phyloP scores from a whole-genome alignment of 1,139 yeast genomes.

The Wickerhamomyces sp. region DNA sequence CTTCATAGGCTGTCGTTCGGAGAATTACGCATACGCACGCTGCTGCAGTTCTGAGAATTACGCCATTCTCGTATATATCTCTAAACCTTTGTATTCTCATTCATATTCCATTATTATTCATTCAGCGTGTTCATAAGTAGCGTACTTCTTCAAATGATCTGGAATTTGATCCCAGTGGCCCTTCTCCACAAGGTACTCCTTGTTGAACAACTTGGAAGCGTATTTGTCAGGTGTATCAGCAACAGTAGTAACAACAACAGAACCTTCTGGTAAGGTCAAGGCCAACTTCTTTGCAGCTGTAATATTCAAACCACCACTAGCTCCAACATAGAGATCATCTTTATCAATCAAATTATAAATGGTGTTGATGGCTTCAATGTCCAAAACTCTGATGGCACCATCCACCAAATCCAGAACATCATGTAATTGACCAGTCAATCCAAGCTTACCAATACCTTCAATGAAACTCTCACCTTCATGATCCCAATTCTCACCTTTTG shows the following conservation, averaged over 20 bases:
- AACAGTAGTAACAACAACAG: slow-evolving; percentile 20
- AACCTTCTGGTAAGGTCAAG: slow-evolving; percentile 17
- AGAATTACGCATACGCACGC: too few species aligned
- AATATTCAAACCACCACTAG: slow-evolving; percentile 18
- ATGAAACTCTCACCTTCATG: slow-evolving; percentile 20
- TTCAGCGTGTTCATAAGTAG: slow-evolving; percentile 3
- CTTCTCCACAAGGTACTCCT: slow-evolving; percentile 13
- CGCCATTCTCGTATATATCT: too few species aligned
- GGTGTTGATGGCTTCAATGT: slow-evolving; percentile 12
- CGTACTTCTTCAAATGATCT: slow-evolving; percentile 11
- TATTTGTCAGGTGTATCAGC: slow-evolving; percentile 20
- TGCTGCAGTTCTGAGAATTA: background rate
- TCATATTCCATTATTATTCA: too few species aligned
- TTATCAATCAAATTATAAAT: slow-evolving; percentile 17
- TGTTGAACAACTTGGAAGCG: slow-evolving; percentile 17
- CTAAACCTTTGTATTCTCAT: too few species aligned
- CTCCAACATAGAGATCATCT: slow-evolving; percentile 18
- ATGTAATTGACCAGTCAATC: slow-evolving; percentile 16
- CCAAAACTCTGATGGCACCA: slow-evolving; percentile 14
- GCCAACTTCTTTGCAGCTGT: slow-evolving; percentile 18
- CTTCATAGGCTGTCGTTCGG: too few species aligned
- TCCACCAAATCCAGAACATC: slow-evolving; percentile 14
- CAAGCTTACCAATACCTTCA: slow-evolving; percentile 21
- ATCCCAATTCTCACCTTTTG: slow-evolving; percentile 16
- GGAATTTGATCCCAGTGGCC: slow-evolving; percentile 20